A percentile compares a stretch with the other conserved stretches of the same genome.
Evolutionary conservation across 129 eudicot genomes (phyloP).

Genomic region (Arctium lappa): DNA sequence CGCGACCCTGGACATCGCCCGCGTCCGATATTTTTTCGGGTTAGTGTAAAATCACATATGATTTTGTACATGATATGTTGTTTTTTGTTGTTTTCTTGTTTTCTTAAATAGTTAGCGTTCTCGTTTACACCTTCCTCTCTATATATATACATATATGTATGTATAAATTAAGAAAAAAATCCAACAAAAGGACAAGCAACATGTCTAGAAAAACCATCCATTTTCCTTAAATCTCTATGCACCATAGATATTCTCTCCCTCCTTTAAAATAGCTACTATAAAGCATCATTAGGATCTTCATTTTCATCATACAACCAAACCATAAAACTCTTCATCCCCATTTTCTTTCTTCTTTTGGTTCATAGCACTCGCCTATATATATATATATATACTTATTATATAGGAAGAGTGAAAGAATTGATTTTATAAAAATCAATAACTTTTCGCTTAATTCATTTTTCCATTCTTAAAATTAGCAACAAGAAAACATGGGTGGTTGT

Average conservation of each 20-base stretch:
- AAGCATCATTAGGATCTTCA: constrained; percentile 9
- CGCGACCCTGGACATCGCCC: too few relatives aligned
- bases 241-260: constrained; percentile 17
- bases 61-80: too few relatives aligned
- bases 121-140: too few relatives aligned
- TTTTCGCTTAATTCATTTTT: neutral
- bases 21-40: too few relatives aligned
- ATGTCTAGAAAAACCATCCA: constrained; percentile 1
- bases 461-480: neutral
- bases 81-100: too few relatives aligned
- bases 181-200: neutral
- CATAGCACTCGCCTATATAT: constrained; percentile 18
- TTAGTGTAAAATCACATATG: too few relatives aligned
- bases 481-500: constrained; percentile 34
- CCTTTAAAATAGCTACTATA: constrained; percentile 14
- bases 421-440: neutral
- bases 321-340: constrained; percentile 9
- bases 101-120: too few relatives aligned
- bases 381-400: neutral
- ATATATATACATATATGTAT: too few relatives aligned
- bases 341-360: constrained; percentile 12
- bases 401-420: constrained; percentile 16
- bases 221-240: constrained; percentile 24
- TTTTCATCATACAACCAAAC: constrained; percentile 13
- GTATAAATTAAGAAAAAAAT: neutral